Conservation (phyloP, 75 land plant species). For the Pseudotsuga menziesii region DNA sequence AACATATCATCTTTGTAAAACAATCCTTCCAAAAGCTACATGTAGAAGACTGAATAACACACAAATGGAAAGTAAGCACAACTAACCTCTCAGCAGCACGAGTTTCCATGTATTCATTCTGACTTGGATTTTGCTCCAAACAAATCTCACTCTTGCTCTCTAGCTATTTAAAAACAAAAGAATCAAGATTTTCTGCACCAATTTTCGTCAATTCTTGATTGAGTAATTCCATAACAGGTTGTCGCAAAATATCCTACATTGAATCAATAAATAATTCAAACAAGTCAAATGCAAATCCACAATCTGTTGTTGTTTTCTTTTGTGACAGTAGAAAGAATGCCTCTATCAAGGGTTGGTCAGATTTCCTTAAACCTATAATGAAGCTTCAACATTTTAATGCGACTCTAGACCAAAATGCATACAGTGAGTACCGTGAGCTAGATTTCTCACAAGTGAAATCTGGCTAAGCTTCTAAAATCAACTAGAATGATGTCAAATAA, state of each 20-base stretch:
- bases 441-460: too few relatives aligned
- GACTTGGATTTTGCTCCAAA: not conserved
- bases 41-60: not conserved
- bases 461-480: too few relatives aligned
- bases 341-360: too few relatives aligned
- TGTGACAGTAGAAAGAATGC: too few relatives aligned
- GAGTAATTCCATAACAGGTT: constrained; percentile 52
- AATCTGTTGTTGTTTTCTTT: too few relatives aligned
- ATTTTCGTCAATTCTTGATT: constrained; percentile 21
- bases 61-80: not conserved
- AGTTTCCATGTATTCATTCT: not conserved
- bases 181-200: constrained; percentile 12
- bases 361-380: too few relatives aligned
- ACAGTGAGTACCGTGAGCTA: too few relatives aligned
- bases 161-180: not conserved
- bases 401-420: too few relatives aligned
- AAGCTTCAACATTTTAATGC: too few relatives aligned
- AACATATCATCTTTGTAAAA: not conserved
- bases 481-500: too few relatives aligned
- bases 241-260: constrained; percentile 45
- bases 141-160: not conserved
- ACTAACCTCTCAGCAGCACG: not conserved
- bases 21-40: not conserved
- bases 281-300: not conserved
- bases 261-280: not conserved